Evolutionary conservation across 2,329 filamentous ascomycete species (phyloP), one percentile per base, ranked within the genome.

Genomic region (Nigrospora oryzae): DNA sequence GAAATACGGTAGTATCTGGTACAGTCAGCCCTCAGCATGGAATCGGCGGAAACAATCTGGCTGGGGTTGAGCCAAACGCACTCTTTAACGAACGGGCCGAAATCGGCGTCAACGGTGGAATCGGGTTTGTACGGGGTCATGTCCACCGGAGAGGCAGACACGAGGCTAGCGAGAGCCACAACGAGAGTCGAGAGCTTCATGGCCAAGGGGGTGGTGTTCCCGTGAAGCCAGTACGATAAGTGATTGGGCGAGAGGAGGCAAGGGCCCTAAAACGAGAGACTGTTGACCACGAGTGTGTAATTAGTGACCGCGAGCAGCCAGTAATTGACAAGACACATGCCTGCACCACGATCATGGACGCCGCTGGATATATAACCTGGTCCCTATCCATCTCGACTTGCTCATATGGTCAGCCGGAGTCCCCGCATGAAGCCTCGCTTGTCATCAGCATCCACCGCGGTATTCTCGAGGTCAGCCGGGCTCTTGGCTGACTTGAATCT

Each of bases 111-210:
- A 12, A 49, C 46, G 7, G 38, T 35, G 3, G 15, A 5, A 7
- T 44, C 48, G 14, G 46, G 35, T 38, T 46, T 44, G 30, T 49
- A 49, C 3, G 43, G 38, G 11, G 35, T 23, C 46, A 49, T 49
- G 31, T 48, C 43, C 14, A 49, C 48, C 3, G 40, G 40, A 13
- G 33, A 42, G 40, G 32, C 17, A 19, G 40, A 15, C 3, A 15
- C 40, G 14, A 30, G 32, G 12, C 31, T 5, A 4, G 28, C 3
- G 28, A 40, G 13, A 14, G 40, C 32, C 13, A 42, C 4, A 7
- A 42, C 11, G 11, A 11, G 6, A 4, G 11, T 5, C 2, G 30
- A 19, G 11, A 14, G 33, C 11, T 33, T 40, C 30, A 40, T 33
- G 2, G 17, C 19, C 19, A 6, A 6, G 19, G 16, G n/a, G 11